phyloP scores from a whole-genome alignment of 2,329 filamentous ascomycete genomes.

The Gyromitra esculenta region DNA sequence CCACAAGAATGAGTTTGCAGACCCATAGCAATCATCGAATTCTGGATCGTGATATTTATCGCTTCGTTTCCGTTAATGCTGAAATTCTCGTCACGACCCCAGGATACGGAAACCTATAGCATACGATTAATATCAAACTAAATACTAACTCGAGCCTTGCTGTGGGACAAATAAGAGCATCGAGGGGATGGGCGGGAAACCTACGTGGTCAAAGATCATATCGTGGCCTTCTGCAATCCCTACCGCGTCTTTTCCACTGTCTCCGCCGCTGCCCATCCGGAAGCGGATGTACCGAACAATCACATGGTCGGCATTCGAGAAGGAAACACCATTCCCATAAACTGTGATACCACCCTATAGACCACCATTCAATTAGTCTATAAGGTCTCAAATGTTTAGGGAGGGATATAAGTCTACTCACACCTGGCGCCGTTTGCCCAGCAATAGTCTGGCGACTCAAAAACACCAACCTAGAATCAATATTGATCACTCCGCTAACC shows the following conservation, averaged over 20 bases:
- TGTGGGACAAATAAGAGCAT: background rate
- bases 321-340: slow-evolving; percentile 67
- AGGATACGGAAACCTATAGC: slow-evolving; percentile 61
- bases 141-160: background rate
- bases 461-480: slow-evolving; percentile 64
- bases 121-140: background rate
- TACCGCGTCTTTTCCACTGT: slow-evolving; percentile 67
- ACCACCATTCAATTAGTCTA: background rate
- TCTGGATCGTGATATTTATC: slow-evolving; percentile 65
- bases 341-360: slow-evolving; percentile 62
- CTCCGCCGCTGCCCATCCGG: slow-evolving; percentile 66
- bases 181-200: background rate
- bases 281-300: slow-evolving; percentile 69
- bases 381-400: background rate
- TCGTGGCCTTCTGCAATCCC: slow-evolving; percentile 66
- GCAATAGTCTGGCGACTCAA: slow-evolving; percentile 65
- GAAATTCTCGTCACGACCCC: slow-evolving; percentile 69
- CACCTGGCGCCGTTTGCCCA: slow-evolving; percentile 66
- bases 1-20: slow-evolving; percentile 67
- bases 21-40: slow-evolving; percentile 67
- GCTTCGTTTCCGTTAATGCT: slow-evolving; percentile 64
- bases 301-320: slow-evolving; percentile 66
- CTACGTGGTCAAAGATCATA: slow-evolving; percentile 69
- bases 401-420: slow-evolving; percentile 30
- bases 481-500: slow-evolving; percentile 65